Conservation (phyloP, 2,329 filamentous ascomycete genomes). For the Aspergillus neoniger region DNA sequence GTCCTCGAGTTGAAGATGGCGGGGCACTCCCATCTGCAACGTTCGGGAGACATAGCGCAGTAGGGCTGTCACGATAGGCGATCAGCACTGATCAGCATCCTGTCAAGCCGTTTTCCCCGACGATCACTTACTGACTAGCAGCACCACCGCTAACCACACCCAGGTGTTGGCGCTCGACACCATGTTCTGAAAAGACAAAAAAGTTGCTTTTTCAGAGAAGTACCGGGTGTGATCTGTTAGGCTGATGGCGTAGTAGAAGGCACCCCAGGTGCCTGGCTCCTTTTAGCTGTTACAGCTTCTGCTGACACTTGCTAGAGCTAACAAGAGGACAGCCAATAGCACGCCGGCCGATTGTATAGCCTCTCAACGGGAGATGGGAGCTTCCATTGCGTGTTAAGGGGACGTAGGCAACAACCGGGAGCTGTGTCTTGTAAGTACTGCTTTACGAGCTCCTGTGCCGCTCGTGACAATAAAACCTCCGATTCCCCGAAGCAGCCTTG, state of each 20-base stretch:
- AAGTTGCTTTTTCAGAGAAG: not conserved
- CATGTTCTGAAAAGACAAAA: not conserved
- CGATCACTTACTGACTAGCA: slow-evolving; percentile 15
- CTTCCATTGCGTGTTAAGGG: not conserved
- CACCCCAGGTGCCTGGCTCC: not conserved
- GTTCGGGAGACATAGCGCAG: slow-evolving; percentile 17
- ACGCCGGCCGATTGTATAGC: not conserved
- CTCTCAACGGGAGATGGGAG: not conserved
- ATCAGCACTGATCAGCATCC: not conserved
- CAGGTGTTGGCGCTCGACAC: slow-evolving; percentile 12
- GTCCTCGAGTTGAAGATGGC: slow-evolving; percentile 16
- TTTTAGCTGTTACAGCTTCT: not conserved
- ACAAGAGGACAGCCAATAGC: not conserved
- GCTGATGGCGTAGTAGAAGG: not conserved
- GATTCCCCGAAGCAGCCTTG: not conserved
- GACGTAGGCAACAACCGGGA: not conserved
- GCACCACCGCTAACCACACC: slow-evolving; percentile 18
- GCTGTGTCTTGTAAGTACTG: not conserved
- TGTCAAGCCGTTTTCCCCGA: too few relatives aligned
- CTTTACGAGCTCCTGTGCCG: not conserved
- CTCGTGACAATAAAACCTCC: not conserved
- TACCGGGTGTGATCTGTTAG: not conserved
- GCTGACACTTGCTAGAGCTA: not conserved
- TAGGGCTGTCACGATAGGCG: slow-evolving; percentile 1
- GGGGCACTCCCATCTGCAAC: slow-evolving; percentile 11